Evolutionary conservation across 2,329 filamentous ascomycete genomes (phyloP).

Genomic region (Ceratocystiopsis minuta): DNA sequence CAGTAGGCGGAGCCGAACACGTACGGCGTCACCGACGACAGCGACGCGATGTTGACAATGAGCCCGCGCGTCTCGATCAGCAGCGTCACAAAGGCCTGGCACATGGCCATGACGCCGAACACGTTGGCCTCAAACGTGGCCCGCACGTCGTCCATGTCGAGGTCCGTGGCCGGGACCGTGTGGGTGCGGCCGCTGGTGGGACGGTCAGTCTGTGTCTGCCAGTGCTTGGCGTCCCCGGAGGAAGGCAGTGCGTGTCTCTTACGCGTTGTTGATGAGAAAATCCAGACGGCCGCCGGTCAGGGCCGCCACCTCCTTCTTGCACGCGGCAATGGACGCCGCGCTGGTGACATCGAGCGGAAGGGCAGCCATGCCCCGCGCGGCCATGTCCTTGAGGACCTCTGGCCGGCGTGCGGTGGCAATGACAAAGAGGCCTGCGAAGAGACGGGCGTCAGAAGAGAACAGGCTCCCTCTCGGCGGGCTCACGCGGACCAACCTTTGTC

Average conservation of each 20-base stretch:
- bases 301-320: constrained; percentile 25
- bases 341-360: constrained; percentile 36
- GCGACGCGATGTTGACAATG: constrained; percentile 36
- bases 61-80: constrained; percentile 32
- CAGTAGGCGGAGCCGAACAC: constrained; percentile 35
- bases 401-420: constrained; percentile 37
- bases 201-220: too few relatives aligned
- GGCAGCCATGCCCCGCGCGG: constrained; percentile 27
- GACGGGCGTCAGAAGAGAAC: too few relatives aligned
- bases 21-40: constrained; percentile 31
- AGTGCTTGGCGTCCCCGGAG: too few relatives aligned
- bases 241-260: too few relatives aligned
- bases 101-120: constrained; percentile 38
- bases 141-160: constrained; percentile 33
- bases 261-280: constrained; percentile 44
- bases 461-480: too few relatives aligned
- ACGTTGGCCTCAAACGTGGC: constrained; percentile 38
- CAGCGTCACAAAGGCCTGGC: constrained; percentile 28
- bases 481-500: constrained; percentile 22
- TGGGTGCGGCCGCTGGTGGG: constrained; percentile 30
- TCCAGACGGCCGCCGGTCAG: constrained; percentile 36
- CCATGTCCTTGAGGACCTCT: constrained; percentile 28
- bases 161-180: constrained; percentile 32
- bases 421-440: constrained; percentile 30
- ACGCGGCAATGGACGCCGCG: constrained; percentile 28